phyloP scores from a whole-genome alignment of 1,284 basidiomycete genomes.

The Heimioporus punctisporus region DNA sequence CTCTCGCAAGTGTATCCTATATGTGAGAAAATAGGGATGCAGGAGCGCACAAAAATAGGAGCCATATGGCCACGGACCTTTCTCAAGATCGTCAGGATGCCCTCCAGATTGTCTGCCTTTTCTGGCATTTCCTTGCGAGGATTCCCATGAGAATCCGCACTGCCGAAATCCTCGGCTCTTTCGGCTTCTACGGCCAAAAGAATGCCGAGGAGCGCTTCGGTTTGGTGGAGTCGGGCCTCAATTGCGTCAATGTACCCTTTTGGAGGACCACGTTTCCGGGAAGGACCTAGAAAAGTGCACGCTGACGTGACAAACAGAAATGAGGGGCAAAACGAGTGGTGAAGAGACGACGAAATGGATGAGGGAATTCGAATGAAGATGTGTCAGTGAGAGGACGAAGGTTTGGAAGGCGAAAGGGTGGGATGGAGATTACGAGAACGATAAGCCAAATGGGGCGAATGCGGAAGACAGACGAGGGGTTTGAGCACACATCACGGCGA shows the following conservation, averaged over 20 bases:
- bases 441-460: conserved; percentile 13
- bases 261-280: conserved; percentile 81
- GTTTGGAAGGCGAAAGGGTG: conserved; percentile 7
- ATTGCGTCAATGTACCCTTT: conserved; percentile 93
- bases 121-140: conserved; percentile 4
- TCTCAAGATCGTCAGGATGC: conserved; percentile 27
- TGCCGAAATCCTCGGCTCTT: conserved; percentile 59
- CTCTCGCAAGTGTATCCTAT: conserved; percentile 70
- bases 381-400: background rate
- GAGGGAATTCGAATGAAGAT: background rate
- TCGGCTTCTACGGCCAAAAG: conserved; percentile 69
- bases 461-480: conserved; percentile 4
- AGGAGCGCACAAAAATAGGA: background rate
- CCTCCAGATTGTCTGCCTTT: conserved; percentile 11
- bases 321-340: background rate
- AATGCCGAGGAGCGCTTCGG: conserved; percentile 82
- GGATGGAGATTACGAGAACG: conserved; percentile 17
- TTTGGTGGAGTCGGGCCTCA: conserved; percentile 85
- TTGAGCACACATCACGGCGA: background rate
- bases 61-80: conserved; percentile 15
- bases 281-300: conserved; percentile 84
- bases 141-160: conserved; percentile 39
- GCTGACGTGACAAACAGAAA: conserved; percentile 11
- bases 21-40: background rate
- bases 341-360: background rate